phyloP scores from a whole-genome alignment of 169 alveolate species.

The Prorocentrum cordatum region DNA sequence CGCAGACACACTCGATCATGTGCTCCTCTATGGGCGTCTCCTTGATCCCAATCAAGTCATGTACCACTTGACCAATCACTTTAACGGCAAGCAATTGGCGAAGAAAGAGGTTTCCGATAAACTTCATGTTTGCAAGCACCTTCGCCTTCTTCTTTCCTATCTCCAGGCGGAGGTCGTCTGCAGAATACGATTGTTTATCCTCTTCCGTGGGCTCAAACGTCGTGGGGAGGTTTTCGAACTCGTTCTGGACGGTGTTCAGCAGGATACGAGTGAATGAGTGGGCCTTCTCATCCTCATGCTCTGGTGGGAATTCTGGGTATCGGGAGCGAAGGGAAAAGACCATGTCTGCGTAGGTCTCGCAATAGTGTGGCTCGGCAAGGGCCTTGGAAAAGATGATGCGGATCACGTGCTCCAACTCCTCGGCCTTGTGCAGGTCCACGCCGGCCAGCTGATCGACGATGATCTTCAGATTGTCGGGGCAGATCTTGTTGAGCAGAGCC shows the following conservation, averaged over 20 bases:
- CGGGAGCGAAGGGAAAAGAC: constrained; percentile 42
- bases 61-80: constrained; percentile 68
- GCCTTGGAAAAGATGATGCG: constrained; percentile 59
- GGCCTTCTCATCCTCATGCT: constrained; percentile 34
- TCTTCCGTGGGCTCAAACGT: constrained; percentile 63
- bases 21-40: constrained; percentile 49
- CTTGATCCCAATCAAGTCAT: constrained; percentile 44
- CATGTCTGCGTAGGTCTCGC: constrained; percentile 61
- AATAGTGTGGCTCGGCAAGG: constrained; percentile 36
- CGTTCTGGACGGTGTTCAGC: constrained; percentile 65
- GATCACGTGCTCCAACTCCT: constrained; percentile 18
- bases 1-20: constrained; percentile 63
- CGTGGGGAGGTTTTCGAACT: constrained; percentile 58
- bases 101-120: constrained; percentile 58
- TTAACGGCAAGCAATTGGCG: constrained; percentile 59
- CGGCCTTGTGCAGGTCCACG: constrained; percentile 12
- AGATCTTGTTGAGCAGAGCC: constrained; percentile 55
- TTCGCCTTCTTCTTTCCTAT: no score
- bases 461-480: constrained; percentile 14
- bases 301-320: constrained; percentile 49
- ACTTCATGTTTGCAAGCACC: constrained; percentile 68
- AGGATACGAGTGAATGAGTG: constrained; percentile 40
- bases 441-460: constrained; percentile 56
- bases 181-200: neutral
- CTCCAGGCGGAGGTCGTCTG: neutral